These are phyloP conservation scores for Talinum fruticosum DNA, from an alignment of 148 eudicot species.

Conservation along the genomic window DNA sequence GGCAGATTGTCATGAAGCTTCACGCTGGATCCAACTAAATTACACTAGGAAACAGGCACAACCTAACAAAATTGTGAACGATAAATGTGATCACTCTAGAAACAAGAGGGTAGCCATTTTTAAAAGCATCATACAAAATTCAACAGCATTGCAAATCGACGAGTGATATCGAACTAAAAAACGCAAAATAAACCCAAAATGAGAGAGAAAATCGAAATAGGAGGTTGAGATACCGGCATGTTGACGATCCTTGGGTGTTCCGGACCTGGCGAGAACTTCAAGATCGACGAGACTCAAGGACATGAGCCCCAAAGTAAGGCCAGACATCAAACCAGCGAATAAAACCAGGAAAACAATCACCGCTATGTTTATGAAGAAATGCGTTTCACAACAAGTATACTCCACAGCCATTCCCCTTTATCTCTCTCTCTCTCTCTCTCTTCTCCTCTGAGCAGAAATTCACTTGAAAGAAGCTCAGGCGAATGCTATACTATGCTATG, in stretches of 20 bases:
- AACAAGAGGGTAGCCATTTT: background rate
- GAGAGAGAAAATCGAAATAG: background rate
- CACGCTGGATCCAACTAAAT: background rate
- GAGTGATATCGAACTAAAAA: background rate
- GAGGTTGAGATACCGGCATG: slow-evolving; percentile 54
- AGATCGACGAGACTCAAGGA: slow-evolving; percentile 94
- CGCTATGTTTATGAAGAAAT: slow-evolving; percentile 58
- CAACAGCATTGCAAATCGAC: background rate
- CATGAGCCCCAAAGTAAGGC: slow-evolving; percentile 93
- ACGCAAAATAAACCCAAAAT: background rate
- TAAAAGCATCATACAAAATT: background rate
- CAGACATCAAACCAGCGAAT: slow-evolving; percentile 95
- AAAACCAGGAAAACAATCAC: slow-evolving; percentile 57
- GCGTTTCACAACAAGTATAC: slow-evolving; percentile 60
- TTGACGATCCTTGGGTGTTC: slow-evolving; percentile 61
- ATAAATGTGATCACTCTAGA: no score
- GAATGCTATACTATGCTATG: background rate
- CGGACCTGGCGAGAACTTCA: slow-evolving; percentile 83
- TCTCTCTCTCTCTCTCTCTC: no score
- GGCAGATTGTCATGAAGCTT: background rate
- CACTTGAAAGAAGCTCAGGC: background rate
- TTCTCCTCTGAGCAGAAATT: background rate
- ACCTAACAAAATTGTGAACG: no score
- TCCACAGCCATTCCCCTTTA: slow-evolving; percentile 93
- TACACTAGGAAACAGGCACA: background rate